Conservation (phyloP, 1,139 yeast genomes). For the Entelexis paramagnoliae region DNA sequence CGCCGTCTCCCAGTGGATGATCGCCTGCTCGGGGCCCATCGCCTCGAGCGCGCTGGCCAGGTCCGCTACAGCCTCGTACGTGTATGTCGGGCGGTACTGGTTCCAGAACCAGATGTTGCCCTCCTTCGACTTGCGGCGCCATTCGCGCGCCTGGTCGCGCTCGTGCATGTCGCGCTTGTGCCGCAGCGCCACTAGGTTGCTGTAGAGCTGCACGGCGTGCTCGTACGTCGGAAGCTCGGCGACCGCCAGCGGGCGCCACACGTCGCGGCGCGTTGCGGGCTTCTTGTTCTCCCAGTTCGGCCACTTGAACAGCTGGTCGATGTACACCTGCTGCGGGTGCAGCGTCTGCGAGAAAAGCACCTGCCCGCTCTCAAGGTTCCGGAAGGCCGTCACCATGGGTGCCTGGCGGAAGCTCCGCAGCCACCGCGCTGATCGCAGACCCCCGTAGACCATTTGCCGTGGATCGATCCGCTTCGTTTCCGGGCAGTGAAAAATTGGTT, state of each 20-base stretch:
- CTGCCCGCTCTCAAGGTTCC: slow-evolving; percentile 82
- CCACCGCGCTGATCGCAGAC: slow-evolving; percentile 36
- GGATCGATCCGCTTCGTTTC: slow-evolving; percentile 4
- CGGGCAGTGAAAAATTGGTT: slow-evolving; percentile 1
- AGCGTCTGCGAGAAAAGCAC: slow-evolving; percentile 78
- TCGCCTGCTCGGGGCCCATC: slow-evolving; percentile 35
- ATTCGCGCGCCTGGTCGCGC: slow-evolving; percentile 49
- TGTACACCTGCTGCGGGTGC: slow-evolving; percentile 51
- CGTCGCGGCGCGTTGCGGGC: slow-evolving; percentile 66
- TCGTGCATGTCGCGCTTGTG: slow-evolving; percentile 55
- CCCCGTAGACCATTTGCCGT: slow-evolving; percentile 22
- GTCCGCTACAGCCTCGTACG: slow-evolving; percentile 91
- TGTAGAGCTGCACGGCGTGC: slow-evolving; percentile 62
- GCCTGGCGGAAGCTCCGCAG: slow-evolving; percentile 46
- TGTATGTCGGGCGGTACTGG: slow-evolving; percentile 78
- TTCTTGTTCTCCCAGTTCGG: slow-evolving; percentile 85
- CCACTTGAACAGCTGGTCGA: slow-evolving; percentile 51
- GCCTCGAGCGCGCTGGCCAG: slow-evolving; percentile 60
- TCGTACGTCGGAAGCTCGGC: slow-evolving; percentile 58
- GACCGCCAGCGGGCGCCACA: slow-evolving; percentile 88
- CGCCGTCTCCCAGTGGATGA: slow-evolving; percentile 66
- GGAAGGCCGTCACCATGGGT: slow-evolving; percentile 72
- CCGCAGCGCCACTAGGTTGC: slow-evolving; percentile 64
- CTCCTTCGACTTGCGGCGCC: slow-evolving; percentile 64
- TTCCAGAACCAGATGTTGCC: slow-evolving; percentile 77